Base-by-base conservation (phyloP, 2,329 filamentous ascomycete genomes). In the Leptoxyphium fumago region DNA sequence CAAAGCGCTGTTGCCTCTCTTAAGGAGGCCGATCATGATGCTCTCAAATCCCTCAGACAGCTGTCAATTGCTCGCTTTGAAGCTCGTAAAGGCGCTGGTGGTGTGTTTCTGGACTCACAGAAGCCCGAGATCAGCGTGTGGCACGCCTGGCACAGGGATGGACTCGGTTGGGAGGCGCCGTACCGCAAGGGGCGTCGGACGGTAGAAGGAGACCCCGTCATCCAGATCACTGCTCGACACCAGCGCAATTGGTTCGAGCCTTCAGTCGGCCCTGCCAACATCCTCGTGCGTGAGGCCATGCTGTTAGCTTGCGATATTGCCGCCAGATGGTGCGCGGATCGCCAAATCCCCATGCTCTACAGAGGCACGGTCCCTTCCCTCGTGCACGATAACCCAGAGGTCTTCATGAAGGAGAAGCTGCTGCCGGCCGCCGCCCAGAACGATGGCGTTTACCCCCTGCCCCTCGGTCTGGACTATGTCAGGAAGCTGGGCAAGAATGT, bases 261-360 rank as follows among this genome's bases (percentile, higher is more conserved):
- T 1, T 39, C 40, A 18, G 43, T 46, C 39, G 21, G 43, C 14
- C 44, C 48, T 5, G 45, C 46, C 38, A 54, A 53, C 15, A 55
- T 62, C 18, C 58, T 64, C 48, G 46, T 68, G 58, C 49, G 61
- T 62, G 64, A 72, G 41, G 51, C 66, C 30, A 81, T 80, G 77
- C 59, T 77, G 46, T 56, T 79, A 17, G 75, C 71, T 13, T 66
- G 68, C 44, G 65, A 70, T 41, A 59, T 69, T n/a, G 69, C 66
- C 7, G 72, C 65, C 11, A 51, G 57, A 10, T 77, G 72, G 72
- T 72, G 70, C 50, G 56, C 59, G n/a, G 66, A 71, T 38, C 63
- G 73, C 14, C 58, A 64, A 7, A 68, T 77, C 26, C 73, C 74
- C 0, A 62, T 65, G 39, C 63, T 73, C 41, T 75, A 67, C 51